Evolutionary conservation across 257 asterid genomes (phyloP).

Genomic region (Gynochthodes officinalis): DNA sequence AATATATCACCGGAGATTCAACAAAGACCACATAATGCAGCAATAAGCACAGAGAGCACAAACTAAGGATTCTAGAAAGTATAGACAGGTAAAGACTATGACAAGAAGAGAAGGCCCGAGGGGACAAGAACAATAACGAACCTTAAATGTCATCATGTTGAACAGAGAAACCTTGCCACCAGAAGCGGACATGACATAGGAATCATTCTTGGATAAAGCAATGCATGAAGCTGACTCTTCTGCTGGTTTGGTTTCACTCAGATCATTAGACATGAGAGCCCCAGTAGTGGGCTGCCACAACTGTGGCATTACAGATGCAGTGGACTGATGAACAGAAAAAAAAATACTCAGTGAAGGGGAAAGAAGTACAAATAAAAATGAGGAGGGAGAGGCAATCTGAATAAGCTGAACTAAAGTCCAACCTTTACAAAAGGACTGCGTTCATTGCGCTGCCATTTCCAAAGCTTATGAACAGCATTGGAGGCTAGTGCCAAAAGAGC

Average conservation of each 20-base stretch:
- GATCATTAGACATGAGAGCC: conserved; percentile 81
- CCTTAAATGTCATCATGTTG: conserved; percentile 99
- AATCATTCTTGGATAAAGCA: conserved; percentile 90
- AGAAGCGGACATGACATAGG: conserved; percentile 99
- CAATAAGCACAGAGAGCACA: not conserved
- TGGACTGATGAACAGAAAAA: conserved; percentile 51
- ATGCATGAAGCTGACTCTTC: conserved; percentile 91
- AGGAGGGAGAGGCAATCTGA: not conserved
- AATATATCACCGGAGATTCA: conserved; percentile 4
- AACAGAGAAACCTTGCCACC: conserved; percentile 96
- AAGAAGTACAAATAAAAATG: conserved; percentile 14
- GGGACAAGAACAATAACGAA: conserved; percentile 18
- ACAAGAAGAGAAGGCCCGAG: not conserved
- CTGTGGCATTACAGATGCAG: conserved; percentile 76
- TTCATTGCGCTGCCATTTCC: conserved; percentile 97
- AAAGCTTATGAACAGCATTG: conserved; percentile 90
- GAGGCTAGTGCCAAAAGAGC: conserved; percentile 80
- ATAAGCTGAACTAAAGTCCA: conserved; percentile 8
- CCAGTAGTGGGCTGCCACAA: conserved; percentile 91
- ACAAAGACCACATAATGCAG: conserved; percentile 5
- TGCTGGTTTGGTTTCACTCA: conserved; percentile 58
- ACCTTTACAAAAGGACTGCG: conserved; percentile 95
- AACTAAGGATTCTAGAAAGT: not conserved
- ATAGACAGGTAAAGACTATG: not conserved
- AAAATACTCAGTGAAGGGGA: conserved; percentile 1